Evolutionary conservation across 2,329 filamentous ascomycete species (phyloP), one percentile per base, ranked within the genome.

Genomic region (Penicillium oxalicum): DNA sequence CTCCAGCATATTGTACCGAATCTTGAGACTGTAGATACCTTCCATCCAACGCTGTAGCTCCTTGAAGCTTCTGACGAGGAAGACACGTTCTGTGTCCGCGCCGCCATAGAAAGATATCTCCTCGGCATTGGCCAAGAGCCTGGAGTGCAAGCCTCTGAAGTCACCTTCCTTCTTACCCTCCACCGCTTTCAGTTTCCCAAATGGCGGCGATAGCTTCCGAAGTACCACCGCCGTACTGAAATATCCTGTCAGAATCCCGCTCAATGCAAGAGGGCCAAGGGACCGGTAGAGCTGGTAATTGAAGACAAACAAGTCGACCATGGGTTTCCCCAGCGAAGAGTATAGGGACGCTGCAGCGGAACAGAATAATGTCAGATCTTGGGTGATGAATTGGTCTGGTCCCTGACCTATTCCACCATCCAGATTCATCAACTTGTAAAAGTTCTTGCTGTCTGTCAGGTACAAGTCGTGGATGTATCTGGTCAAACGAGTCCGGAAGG

Each of bases 81-180:
- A 94, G 2, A 87, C 83, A 70, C 93, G 93, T 69, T 98, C 93
- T 74, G 94, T 95, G 43, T 93, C 88, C 6, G 91, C 90, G 33
- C 93, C 93, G 26, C 91, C 91, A 62, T 98, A 98, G 68, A 98
- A 98, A 4, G 93, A 93, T 4, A 98, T 86, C 69, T 98, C 93
- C 70, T 98, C 93, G 1, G 93, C 91, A 66, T 98, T 98, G 43
- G 91, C 91, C 53, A 98, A 94, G 5, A 98, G 75, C 9, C 93
- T 83, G 4, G 93, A 86, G 69, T 98, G 93, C 5, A 97, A 73
- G 38, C 87, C 88, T 62, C 93, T 81, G 70, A 98, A 98, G 58
- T 97, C 91, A 24, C 93, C 93, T 70, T 98, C 93, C 61, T 90
- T 91, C 51, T 90, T 86, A 8, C 90, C 93, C 71, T 98, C 93